Conservation (phyloP, 257 asterid genomes). For the Orobanche coerulescens region DNA sequence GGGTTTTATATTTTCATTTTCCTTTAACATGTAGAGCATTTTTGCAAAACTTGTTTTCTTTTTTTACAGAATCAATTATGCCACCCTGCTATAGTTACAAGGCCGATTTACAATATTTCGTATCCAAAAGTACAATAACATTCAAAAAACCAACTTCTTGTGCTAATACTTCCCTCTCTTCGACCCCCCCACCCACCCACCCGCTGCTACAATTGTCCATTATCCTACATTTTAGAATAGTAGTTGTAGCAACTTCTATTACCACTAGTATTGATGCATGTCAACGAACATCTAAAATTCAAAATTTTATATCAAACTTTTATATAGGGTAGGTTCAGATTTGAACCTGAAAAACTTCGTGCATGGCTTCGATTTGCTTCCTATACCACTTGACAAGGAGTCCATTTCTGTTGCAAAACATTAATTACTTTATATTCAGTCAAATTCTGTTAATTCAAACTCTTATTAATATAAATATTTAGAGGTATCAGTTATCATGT, state of each 20-base stretch:
- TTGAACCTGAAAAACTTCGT: conserved; percentile 98
- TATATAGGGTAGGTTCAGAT: conserved; percentile 57
- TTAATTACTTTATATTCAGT: conserved; percentile 58
- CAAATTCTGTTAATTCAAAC: conserved; percentile 31
- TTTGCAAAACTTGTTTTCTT: no score
- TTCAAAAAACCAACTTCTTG: background rate
- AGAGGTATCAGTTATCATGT: background rate
- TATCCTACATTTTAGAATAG: background rate
- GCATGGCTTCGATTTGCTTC: conserved; percentile 99
- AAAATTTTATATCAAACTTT: conserved; percentile 17
- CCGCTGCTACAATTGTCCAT: background rate
- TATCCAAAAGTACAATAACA: background rate
- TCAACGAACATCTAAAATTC: conserved; percentile 18
- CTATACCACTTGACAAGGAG: conserved; percentile 72
- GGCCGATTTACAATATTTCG: background rate
- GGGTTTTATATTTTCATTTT: no score
- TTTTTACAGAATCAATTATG: no score
- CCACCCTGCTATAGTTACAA: no score
- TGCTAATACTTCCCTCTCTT: background rate
- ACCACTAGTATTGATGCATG: conserved; percentile 11
- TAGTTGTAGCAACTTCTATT: conserved; percentile 4
- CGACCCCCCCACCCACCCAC: background rate
- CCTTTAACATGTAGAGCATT: no score
- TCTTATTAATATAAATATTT: conserved; percentile 17
- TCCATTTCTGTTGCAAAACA: conserved; percentile 75